A percentile compares a stretch with the other conserved stretches of the same genome.
Evolutionary conservation across 2,329 filamentous ascomycete species (phyloP).

Genomic region (Emydomyces testavorans): DNA sequence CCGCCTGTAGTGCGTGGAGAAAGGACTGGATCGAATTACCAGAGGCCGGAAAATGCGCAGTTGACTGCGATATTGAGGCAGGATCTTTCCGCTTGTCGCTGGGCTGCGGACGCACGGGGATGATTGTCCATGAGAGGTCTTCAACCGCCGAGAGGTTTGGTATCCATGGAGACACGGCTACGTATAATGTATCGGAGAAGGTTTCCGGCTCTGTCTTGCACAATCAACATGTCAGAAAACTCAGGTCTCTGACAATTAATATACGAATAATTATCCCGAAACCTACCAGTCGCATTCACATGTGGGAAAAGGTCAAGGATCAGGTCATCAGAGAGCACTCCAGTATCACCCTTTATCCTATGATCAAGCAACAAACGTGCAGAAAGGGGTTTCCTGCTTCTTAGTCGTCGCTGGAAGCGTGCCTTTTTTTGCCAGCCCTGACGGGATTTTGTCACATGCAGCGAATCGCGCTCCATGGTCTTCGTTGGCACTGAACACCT

Average conservation of each 20-base stretch:
- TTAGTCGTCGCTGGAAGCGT: conserved; percentile 7
- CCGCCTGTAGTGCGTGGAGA: conserved; percentile 57
- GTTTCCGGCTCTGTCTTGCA: conserved; percentile 15
- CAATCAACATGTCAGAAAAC: conserved; percentile 1
- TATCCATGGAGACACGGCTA: conserved; percentile 39
- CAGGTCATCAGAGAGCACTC: conserved; percentile 75
- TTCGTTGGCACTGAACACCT: neutral
- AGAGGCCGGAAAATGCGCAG: conserved; percentile 62
- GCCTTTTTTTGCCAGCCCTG: conserved; percentile 7
- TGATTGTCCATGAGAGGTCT: conserved; percentile 68
- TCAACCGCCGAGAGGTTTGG: conserved; percentile 38
- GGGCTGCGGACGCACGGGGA: conserved; percentile 55
- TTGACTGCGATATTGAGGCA: conserved; percentile 55
- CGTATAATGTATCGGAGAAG: conserved; percentile 30
- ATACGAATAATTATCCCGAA: conserved; percentile 1
- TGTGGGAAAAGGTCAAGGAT: conserved; percentile 65
- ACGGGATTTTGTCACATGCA: conserved; percentile 5
- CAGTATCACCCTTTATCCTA: conserved; percentile 72
- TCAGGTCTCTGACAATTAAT: neutral
- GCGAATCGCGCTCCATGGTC: neutral
- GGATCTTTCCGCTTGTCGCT: conserved; percentile 41
- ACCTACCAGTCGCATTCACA: conserved; percentile 42
- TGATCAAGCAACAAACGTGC: conserved; percentile 77
- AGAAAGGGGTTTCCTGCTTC: conserved; percentile 49
- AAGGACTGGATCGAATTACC: conserved; percentile 70